Percentiles rank a stretch among this genome's conserved stretches.
Conservation (phyloP, 331 rosid genomes). For the Quercus phellos region DNA sequence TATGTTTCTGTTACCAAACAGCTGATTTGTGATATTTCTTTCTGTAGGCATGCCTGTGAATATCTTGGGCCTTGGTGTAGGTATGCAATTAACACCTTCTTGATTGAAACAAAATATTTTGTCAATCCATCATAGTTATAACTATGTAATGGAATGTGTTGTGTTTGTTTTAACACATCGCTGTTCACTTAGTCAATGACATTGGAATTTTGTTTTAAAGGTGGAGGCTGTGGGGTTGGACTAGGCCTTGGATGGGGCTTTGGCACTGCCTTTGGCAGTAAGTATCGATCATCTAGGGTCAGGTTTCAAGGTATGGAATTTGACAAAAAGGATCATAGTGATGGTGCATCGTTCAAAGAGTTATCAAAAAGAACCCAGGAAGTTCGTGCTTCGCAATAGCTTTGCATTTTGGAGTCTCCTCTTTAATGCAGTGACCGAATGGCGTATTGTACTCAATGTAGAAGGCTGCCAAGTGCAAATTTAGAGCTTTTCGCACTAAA, state of each 20-base stretch:
- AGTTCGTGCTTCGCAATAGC: conserved; percentile 29
- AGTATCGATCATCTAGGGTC: conserved; percentile 65
- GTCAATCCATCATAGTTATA: background rate
- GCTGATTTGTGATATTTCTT: conserved; percentile 4
- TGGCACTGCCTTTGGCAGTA: conserved; percentile 84
- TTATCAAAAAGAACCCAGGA: conserved; percentile 33
- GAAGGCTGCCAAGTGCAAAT: conserved; percentile 6
- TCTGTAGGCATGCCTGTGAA: conserved; percentile 77
- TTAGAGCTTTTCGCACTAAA: background rate
- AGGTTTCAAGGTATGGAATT: conserved; percentile 72
- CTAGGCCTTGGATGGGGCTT: conserved; percentile 99
- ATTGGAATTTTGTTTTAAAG: conserved; percentile 36
- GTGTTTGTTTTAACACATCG: background rate
- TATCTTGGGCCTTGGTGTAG: conserved; percentile 85
- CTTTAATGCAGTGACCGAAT: background rate
- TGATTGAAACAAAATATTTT: background rate
- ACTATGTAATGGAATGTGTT: background rate
- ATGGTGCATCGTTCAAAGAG: conserved; percentile 16
- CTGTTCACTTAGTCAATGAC: no score
- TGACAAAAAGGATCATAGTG: conserved; percentile 36
- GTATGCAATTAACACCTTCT: conserved; percentile 35
- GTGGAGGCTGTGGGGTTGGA: conserved; percentile 99
- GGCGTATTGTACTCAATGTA: background rate
- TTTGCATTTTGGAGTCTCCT: background rate
- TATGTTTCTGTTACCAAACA: background rate